phyloP scores from a whole-genome alignment of 129 eudicot species.

The Flaveria trinervia region DNA sequence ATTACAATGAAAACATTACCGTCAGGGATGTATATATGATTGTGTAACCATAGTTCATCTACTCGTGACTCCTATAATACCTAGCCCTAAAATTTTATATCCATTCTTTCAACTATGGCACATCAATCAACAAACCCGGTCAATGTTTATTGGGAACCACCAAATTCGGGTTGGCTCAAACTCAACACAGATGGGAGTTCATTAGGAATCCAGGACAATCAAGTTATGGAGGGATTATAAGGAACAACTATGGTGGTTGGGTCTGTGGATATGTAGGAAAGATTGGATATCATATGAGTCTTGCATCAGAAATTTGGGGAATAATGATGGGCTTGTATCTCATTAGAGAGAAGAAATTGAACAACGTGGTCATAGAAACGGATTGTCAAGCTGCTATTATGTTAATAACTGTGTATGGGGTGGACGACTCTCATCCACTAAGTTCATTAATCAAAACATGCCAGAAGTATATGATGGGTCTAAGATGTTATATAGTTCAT shows the following conservation, averaged over 20 bases:
- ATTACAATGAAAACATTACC: not conserved
- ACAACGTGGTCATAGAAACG: slow-evolving; percentile 22
- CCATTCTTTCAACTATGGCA: not conserved
- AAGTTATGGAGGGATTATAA: slow-evolving; percentile 27
- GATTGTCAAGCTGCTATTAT: slow-evolving; percentile 27
- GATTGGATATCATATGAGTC: not conserved
- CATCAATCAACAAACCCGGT: not conserved
- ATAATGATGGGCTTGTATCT: slow-evolving; percentile 17
- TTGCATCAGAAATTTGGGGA: slow-evolving; percentile 17
- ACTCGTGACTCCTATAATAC: not conserved
- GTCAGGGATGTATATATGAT: not conserved
- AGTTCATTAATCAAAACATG: not conserved
- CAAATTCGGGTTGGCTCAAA: slow-evolving; percentile 14
- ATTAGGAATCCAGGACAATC: slow-evolving; percentile 10
- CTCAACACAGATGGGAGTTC: slow-evolving; percentile 36
- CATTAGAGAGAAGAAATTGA: not conserved
- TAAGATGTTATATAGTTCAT: slow-evolving; percentile 21
- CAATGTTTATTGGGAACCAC: slow-evolving; percentile 7
- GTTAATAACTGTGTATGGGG: not conserved
- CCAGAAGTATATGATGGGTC: slow-evolving; percentile 1
- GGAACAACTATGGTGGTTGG: slow-evolving; percentile 15
- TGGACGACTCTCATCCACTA: slow-evolving; percentile 20
- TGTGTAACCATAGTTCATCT: not conserved
- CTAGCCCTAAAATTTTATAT: not conserved
- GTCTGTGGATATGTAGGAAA: slow-evolving; percentile 24